A percentile compares a stretch with the other conserved stretches of the same genome.
Evolutionary conservation across 2,329 filamentous ascomycete species (phyloP).

Genomic region (Arthroderma sp.): DNA sequence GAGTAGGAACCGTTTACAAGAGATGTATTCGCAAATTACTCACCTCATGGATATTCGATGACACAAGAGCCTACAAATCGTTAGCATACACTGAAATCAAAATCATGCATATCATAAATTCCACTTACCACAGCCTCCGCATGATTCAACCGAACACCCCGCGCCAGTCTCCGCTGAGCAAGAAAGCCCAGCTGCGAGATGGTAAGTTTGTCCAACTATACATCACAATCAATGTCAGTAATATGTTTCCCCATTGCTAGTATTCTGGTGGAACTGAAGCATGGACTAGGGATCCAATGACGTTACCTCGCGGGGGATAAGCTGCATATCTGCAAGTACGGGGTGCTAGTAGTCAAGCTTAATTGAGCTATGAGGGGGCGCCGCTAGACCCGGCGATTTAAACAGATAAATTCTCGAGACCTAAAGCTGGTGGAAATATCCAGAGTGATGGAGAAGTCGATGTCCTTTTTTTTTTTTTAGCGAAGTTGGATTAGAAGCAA

Average conservation of each 20-base stretch:
- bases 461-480: no score
- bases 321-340: slow-evolving; percentile 25
- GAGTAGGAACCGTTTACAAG: no score
- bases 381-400: no score
- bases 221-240: no score
- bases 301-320: slow-evolving; percentile 34
- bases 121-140: slow-evolving; percentile 61
- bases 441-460: no score
- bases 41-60: slow-evolving; percentile 79
- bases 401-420: no score
- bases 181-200: slow-evolving; percentile 80
- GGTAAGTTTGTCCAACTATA: slow-evolving; percentile 84
- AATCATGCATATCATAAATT: slow-evolving; percentile 8
- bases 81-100: background rate
- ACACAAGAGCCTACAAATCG: slow-evolving; percentile 41
- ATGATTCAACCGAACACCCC: slow-evolving; percentile 82
- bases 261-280: slow-evolving; percentile 6
- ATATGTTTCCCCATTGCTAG: no score
- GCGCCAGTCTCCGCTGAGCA: slow-evolving; percentile 74
- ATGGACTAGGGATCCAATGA: slow-evolving; percentile 11
- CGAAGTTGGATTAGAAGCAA: no score
- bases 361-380: no score
- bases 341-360: background rate
- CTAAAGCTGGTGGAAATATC: no score
- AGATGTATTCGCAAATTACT: slow-evolving; percentile 3